These are phyloP conservation scores for Globisporangium recalcitrans DNA, from an alignment of 352 stramenopile genomes.

Conservation along the genomic window DNA sequence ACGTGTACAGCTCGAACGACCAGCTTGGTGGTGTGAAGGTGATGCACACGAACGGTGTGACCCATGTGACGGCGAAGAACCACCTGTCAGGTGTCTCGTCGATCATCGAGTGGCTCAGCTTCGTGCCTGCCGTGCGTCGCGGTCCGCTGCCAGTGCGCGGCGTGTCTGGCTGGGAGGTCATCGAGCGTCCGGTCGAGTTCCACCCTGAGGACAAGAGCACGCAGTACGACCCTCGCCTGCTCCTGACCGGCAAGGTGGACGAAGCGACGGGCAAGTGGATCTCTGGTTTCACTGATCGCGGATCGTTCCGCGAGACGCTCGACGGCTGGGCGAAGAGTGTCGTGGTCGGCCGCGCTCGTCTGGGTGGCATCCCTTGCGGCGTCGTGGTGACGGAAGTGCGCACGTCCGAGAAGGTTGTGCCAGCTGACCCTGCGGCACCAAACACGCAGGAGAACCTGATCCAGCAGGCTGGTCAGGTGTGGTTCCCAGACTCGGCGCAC, in stretches of 20 bases:
- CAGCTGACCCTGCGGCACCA: conserved; percentile 96
- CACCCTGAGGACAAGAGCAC: conserved; percentile 88
- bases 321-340: conserved; percentile 99
- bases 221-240: conserved; percentile 93
- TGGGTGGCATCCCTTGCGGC: conserved; percentile 98
- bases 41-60: conserved; percentile 99
- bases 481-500: conserved; percentile 99
- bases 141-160: conserved; percentile 82
- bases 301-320: conserved; percentile 98
- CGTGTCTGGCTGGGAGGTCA: conserved; percentile 73
- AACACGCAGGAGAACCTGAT: conserved; percentile 95
- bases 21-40: conserved; percentile 99
- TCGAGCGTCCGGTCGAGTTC: conserved; percentile 90
- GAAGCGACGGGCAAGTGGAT: conserved; percentile 79
- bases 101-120: conserved; percentile 98
- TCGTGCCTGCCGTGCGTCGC: conserved; percentile 91
- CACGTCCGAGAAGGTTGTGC: conserved; percentile 95
- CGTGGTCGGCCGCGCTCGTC: conserved; percentile 94
- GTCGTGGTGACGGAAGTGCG: conserved; percentile 98
- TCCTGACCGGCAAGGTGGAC: conserved; percentile 87
- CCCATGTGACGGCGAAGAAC: conserved; percentile 95
- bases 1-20: conserved; percentile 99
- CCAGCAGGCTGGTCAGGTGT: conserved; percentile 98
- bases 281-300: conserved; percentile 97
- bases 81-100: conserved; percentile 94